phyloP scores from a whole-genome alignment of 2,329 filamentous ascomycete genomes.

The Diaporthe sp. region DNA sequence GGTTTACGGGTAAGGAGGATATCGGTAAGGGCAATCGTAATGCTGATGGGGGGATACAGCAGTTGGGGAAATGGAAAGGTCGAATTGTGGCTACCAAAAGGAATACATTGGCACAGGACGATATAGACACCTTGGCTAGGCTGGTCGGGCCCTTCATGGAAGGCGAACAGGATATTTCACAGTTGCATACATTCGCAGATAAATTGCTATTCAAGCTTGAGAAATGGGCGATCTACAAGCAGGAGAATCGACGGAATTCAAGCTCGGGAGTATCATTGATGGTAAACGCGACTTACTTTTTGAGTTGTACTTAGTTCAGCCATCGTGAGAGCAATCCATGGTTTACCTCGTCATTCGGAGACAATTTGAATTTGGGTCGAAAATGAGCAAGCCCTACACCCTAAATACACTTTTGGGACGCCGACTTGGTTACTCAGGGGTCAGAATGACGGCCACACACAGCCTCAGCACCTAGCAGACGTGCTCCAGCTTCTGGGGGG shows the following conservation, averaged over 20 bases:
- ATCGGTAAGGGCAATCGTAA: background rate
- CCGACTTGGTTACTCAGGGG: background rate
- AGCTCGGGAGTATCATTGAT: background rate
- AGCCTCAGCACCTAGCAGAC: conserved; percentile 66
- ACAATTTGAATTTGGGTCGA: background rate
- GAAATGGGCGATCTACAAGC: background rate
- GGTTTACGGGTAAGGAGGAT: too few relatives aligned
- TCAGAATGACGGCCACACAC: background rate
- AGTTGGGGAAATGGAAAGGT: background rate
- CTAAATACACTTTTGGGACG: background rate
- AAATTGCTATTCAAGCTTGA: background rate
- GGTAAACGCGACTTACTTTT: background rate
- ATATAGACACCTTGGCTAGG: background rate
- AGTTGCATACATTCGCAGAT: background rate
- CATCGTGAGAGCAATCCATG: background rate
- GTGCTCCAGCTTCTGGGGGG: conserved; percentile 73
- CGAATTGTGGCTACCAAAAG: background rate
- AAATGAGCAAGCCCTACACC: background rate
- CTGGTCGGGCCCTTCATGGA: background rate
- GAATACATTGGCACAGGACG: background rate
- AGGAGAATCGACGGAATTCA: background rate
- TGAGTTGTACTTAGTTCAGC: too few relatives aligned
- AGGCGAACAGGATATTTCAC: background rate
- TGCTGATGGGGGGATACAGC: background rate
- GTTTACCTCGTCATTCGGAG: background rate